Percentiles rank a stretch among this genome's conserved stretches.
These are phyloP conservation scores for Pseudogymnoascus sp. DNA, from an alignment of 2,329 filamentous ascomycete genomes.

Conservation along the genomic window DNA sequence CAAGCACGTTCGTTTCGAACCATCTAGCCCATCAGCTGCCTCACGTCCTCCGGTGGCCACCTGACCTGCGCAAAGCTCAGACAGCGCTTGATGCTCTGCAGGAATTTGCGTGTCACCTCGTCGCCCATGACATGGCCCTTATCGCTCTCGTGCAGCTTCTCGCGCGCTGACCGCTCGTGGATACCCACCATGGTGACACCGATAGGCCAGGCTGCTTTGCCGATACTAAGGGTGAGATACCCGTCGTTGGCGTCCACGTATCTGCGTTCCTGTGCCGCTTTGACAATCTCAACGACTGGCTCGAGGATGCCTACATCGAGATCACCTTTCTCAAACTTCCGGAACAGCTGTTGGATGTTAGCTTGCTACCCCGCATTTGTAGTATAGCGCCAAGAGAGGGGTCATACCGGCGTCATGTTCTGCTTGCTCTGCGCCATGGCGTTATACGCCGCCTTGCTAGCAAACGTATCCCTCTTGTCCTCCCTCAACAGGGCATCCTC, in stretches of 20 bases:
- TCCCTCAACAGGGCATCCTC: conserved; percentile 68
- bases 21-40: conserved; percentile 82
- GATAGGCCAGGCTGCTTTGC: conserved; percentile 96
- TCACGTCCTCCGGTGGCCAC: conserved; percentile 88
- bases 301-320: conserved; percentile 72
- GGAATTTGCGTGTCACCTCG: conserved; percentile 87
- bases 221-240: conserved; percentile 87
- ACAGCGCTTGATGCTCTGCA: conserved; percentile 97
- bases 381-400: neutral
- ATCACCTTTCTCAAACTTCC: conserved; percentile 76
- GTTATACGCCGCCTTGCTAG: conserved; percentile 73
- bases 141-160: conserved; percentile 85
- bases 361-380: neutral
- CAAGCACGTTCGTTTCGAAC: neutral
- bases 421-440: conserved; percentile 83
- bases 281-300: conserved; percentile 85
- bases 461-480: conserved; percentile 56
- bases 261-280: conserved; percentile 78
- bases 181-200: conserved; percentile 99
- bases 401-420: conserved; percentile 69
- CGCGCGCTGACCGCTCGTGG: conserved; percentile 89
- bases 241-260: conserved; percentile 97
- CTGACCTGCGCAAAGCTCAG: conserved; percentile 93
- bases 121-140: conserved; percentile 96
- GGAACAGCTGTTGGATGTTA: conserved; percentile 56